Evolutionary conservation across 805 yeast species (phyloP).

Genomic region (Dipodascus geniculatus): DNA sequence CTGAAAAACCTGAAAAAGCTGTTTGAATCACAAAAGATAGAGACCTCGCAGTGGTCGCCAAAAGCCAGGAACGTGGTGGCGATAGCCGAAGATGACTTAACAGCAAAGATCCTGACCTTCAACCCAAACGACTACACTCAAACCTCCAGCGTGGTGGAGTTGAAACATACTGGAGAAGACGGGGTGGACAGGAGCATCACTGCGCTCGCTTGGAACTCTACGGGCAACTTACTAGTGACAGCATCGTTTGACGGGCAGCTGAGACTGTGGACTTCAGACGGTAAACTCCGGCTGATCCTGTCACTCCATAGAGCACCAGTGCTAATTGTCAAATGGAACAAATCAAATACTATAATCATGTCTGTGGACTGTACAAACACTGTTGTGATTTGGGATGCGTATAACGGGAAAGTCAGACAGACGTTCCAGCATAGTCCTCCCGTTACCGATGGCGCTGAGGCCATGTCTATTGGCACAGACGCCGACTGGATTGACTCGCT

Average conservation of each 20-base stretch:
- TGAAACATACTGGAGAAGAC: slow-evolving; percentile 1
- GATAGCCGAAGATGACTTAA: background rate
- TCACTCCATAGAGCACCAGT: slow-evolving; percentile 43
- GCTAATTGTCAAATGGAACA: slow-evolving; percentile 48
- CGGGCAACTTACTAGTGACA: slow-evolving; percentile 50
- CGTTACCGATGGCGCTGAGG: slow-evolving; percentile 9
- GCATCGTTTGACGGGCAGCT: slow-evolving; percentile 62
- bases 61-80: background rate
- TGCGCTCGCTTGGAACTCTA: slow-evolving; percentile 47
- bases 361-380: slow-evolving; percentile 47
- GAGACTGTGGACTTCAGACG: slow-evolving; percentile 67
- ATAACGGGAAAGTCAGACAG: slow-evolving; percentile 33
- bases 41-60: slow-evolving; percentile 8
- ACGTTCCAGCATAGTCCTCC: slow-evolving; percentile 8
- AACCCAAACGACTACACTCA: background rate
- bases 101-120: background rate
- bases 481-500: slow-evolving; percentile 63
- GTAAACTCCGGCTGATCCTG: slow-evolving; percentile 46
- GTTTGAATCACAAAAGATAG: slow-evolving; percentile 3
- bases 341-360: slow-evolving; percentile 39
- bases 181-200: slow-evolving; percentile 18
- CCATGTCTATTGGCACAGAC: slow-evolving; percentile 34
- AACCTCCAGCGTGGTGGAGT: background rate
- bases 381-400: slow-evolving; percentile 55
- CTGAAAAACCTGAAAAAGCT: background rate